Evolutionary conservation across 2,329 filamentous ascomycete species (phyloP), one percentile per base, ranked within the genome.

Genomic region (Paracamarosporium sp.): DNA sequence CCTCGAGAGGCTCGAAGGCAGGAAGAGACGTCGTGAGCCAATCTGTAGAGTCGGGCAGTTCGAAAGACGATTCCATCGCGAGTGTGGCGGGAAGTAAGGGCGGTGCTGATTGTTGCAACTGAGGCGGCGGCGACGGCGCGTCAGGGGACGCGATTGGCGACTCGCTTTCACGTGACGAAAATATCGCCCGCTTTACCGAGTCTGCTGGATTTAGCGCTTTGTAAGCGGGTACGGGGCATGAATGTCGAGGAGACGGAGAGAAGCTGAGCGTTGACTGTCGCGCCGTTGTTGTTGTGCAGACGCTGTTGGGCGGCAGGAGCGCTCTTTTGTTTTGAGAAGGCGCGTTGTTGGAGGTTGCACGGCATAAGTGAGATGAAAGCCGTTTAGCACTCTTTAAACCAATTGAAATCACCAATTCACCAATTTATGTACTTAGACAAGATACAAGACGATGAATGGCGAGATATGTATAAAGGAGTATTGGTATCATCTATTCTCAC

Each of bases 21-120:
- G 86, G 79, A 1, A 96, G 81, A 1, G 88, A 84, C 12, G 92
- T 96, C 11, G 81, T 70, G 5, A 93, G 82, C 92, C 92, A 96
- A 80, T 96, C 92, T 52, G 91, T 93, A n/a, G 91, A 89, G 78
- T 95, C 91, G 48, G 89, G 79, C 40, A 94, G 67, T 55, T 81
- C 76, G 61, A 77, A 74, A 5, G 68, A 67, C 22, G 65, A 36
- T 46, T 75, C 71, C 73, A 75, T 76, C 31, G 55, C 56, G 41
- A 56, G 22, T 30, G 61, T 46, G 41, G 44, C 45, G 15, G 51
- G 57, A 12, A 20, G 27, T 33, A 28, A 35, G 45, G 35, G 50
- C 33, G 28, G 27, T 27, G 30, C 25, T 8, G 38, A 45, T 28
- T 12, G 25, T 17, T 50, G 38, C 27, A 30, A 51, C 44, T 33